Evolutionary conservation across 805 yeast species (phyloP), one percentile per base, ranked within the genome.

Genomic region (Hanseniaspora guilliermondii): DNA sequence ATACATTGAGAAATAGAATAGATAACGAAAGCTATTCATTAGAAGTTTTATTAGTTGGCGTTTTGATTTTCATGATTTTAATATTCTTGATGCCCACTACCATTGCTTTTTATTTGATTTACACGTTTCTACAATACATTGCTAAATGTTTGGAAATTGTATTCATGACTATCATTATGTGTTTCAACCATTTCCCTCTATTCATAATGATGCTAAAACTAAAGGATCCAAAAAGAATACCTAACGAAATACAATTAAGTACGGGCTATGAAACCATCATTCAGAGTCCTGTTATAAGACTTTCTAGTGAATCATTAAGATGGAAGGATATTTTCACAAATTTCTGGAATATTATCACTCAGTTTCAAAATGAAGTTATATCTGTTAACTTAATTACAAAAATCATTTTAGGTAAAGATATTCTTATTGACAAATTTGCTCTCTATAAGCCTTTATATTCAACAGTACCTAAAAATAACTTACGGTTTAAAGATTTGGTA

Each of bases 1-100:
- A 93, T 63, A 80, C 83, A 3, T 70, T 93, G 61, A 76, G 97
- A 60, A 75, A 85, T 54, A 80, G 98, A 71, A 80, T 88, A 33
- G 99, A 93, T 65, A 79, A 82, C 25, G 80, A 88, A 58, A 79
- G 83, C 64, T 91, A 85, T 65, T 91, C 85, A 57, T 70, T 91
- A 24, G 96, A 89, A 64, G 95, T 89, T 62, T 72, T 91, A 55
- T 70, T 94, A 48, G 69, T 91, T 64, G 98, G 98, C 0, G 93
- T 96, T 2, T 74, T 93, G 55, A 67, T 91, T 17, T 93, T 93
- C 68, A 87, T 91, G 48, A 79, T 89, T 16, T 70, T 86, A 52
- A 68, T 84, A 0, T 85, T 88, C 60, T 70, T 94, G 35, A 66
- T 88, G 49, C 98, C 98, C 0, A 93, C 99, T 0, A 83, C 87